These are phyloP conservation scores for Mycena epipterygia DNA, from an alignment of 768 basidiomycete genomes.

Conservation along the genomic window DNA sequence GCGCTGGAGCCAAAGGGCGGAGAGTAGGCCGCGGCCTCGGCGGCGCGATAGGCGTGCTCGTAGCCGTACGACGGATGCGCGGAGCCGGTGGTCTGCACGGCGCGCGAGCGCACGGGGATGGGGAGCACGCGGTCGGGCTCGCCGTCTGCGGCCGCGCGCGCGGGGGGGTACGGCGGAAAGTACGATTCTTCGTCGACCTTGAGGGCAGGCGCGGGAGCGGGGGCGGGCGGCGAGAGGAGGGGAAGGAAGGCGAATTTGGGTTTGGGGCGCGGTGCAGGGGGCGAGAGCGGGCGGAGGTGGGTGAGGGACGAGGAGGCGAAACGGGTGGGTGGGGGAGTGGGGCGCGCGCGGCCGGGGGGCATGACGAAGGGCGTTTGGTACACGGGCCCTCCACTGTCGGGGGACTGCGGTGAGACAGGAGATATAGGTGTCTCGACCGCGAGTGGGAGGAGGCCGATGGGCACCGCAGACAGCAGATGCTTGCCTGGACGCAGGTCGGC, in stretches of 20 bases:
- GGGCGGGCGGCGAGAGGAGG: constrained; percentile 1
- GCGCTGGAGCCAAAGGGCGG: constrained; percentile 31
- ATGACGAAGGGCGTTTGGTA: constrained; percentile 28
- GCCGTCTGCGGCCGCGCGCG: constrained; percentile 33
- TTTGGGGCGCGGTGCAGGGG: constrained; percentile 6
- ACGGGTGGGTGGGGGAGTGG: constrained; percentile 3
- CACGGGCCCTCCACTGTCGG: not conserved
- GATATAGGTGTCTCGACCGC: constrained; percentile 37
- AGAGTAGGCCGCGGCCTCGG: constrained; percentile 35
- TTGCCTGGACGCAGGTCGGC: constrained; percentile 57
- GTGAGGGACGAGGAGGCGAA: constrained; percentile 30
- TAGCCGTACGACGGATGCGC: constrained; percentile 10
- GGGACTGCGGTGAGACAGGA: not conserved
- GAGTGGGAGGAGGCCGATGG: constrained; percentile 75
- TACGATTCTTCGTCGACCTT: not conserved
- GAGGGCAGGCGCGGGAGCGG: not conserved
- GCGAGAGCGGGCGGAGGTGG: constrained; percentile 30
- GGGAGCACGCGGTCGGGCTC: constrained; percentile 33
- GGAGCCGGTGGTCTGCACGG: not conserved
- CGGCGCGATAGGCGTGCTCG: constrained; percentile 33
- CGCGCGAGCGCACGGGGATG: not conserved
- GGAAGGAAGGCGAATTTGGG: constrained; percentile 33
- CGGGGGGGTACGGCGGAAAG: constrained; percentile 29
- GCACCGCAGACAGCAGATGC: constrained; percentile 66
- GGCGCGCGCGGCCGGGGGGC: constrained; percentile 33